These are phyloP conservation scores for Neonectria neomacrospora DNA, from an alignment of 2,329 filamentous ascomycete genomes.

Conservation along the genomic window DNA sequence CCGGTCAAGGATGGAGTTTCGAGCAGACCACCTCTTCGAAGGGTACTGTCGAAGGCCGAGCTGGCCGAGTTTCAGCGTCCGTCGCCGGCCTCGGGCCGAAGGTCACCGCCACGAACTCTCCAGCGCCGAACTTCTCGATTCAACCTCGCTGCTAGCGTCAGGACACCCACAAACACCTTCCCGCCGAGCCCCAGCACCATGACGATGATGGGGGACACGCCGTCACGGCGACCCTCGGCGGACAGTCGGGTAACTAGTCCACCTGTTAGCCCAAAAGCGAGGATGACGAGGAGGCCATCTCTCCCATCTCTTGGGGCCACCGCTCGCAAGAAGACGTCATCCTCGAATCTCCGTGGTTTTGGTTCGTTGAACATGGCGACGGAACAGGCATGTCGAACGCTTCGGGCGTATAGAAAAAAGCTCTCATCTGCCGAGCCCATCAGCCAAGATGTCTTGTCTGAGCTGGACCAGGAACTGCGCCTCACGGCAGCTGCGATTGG, in stretches of 20 bases:
- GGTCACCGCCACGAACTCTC: slow-evolving; percentile 66
- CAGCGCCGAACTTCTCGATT: slow-evolving; percentile 66
- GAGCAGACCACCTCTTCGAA: slow-evolving; percentile 78
- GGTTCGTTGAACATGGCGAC: slow-evolving; percentile 71
- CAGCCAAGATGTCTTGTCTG: slow-evolving; percentile 66
- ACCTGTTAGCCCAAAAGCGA: slow-evolving; percentile 61
- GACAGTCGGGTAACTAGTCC: slow-evolving; percentile 59
- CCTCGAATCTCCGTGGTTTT: slow-evolving; percentile 60
- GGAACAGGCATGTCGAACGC: slow-evolving; percentile 70
- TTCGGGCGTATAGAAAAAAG: slow-evolving; percentile 72
- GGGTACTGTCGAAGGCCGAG: slow-evolving; percentile 88
- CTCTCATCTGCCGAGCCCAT: slow-evolving; percentile 67
- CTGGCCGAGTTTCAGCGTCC: slow-evolving; percentile 80
- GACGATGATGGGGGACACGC: slow-evolving; percentile 56
- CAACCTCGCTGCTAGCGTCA: slow-evolving; percentile 52
- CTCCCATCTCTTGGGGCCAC: slow-evolving; percentile 60
- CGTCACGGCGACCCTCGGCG: slow-evolving; percentile 60
- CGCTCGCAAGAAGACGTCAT: slow-evolving; percentile 62
- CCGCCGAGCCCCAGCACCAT: slow-evolving; percentile 55
- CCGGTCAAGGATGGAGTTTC: slow-evolving; percentile 64
- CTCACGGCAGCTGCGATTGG: slow-evolving; percentile 71
- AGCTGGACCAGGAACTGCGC: slow-evolving; percentile 72
- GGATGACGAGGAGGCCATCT: slow-evolving; percentile 63
- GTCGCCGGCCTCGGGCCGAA: slow-evolving; percentile 58
- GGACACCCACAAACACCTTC: slow-evolving; percentile 54